Percentiles rank a stretch among this genome's conserved stretches.
Conservation (phyloP, 805 yeast species). For the Wickerhamiella cacticola region DNA sequence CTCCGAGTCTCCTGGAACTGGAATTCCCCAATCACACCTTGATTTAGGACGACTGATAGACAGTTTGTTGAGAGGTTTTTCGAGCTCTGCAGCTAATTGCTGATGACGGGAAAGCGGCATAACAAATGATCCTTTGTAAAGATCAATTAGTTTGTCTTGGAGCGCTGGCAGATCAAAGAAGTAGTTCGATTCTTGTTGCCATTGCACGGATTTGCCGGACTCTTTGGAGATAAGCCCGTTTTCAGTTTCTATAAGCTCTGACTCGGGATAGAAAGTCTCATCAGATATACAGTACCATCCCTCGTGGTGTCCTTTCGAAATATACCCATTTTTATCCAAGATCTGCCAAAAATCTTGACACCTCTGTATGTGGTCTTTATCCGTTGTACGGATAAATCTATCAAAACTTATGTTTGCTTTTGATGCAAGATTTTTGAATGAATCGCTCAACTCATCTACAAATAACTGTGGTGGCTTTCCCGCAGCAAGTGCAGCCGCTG, state of each 20-base stretch:
- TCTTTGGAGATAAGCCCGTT: slow-evolving; percentile 38
- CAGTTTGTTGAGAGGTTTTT: slow-evolving; percentile 44
- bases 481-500: slow-evolving; percentile 58
- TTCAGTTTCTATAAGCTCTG: slow-evolving; percentile 42
- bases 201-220: slow-evolving; percentile 61
- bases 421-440: slow-evolving; percentile 54
- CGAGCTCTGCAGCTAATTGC: slow-evolving; percentile 47
- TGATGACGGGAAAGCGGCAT: slow-evolving; percentile 47
- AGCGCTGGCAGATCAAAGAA: slow-evolving; percentile 66
- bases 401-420: slow-evolving; percentile 47
- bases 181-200: slow-evolving; percentile 72
- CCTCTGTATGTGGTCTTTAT: slow-evolving; percentile 55
- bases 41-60: slow-evolving; percentile 78
- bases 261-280: slow-evolving; percentile 83
- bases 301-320: slow-evolving; percentile 69
- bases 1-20: slow-evolving; percentile 64
- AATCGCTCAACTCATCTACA: slow-evolving; percentile 56
- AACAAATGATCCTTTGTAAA: slow-evolving; percentile 51
- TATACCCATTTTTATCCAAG: slow-evolving; percentile 47
- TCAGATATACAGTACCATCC: slow-evolving; percentile 96
- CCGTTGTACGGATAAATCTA: slow-evolving; percentile 85
- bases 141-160: slow-evolving; percentile 40
- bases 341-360: slow-evolving; percentile 60
- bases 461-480: slow-evolving; percentile 49
- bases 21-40: slow-evolving; percentile 79